Evolutionary conservation across 371 early-diverging fungal species (phyloP), one percentile per base, ranked within the genome.

Genomic region (Lichtheimia ramosa): DNA sequence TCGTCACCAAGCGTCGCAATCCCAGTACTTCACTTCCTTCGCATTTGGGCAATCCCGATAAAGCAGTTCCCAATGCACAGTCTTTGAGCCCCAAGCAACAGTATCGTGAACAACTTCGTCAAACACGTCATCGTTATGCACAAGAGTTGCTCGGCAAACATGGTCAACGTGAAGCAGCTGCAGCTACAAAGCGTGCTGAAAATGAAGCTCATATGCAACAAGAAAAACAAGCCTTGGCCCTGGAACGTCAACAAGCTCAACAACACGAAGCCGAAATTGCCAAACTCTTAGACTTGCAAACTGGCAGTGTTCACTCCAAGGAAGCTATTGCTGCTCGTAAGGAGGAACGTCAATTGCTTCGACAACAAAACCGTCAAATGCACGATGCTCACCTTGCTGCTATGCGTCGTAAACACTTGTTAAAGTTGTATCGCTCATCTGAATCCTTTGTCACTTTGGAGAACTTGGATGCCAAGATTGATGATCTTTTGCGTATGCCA

Each of bases 381-480:
- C 66, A 69, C 28, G 68, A 72, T 49, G 53, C 65, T 43, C 16
- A 10, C 7, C 58, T 66, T 39, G 51, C 70, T 13, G 53, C 63
- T 4, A 56, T 49, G 23, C 63, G 80, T 34, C 66, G 65, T 14
- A 68, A 72, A 54, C 66, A 69, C 34, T 48, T 79, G 20, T 39
- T 70, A 16, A 66, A 74, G 41, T 51, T 79, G 51, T 79, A 79
- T 50, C 20, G 61, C 20, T 49, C 68, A 5, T 61, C 73, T 8
- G 65, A 71, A 3, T 51, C 53, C 40, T 79, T 79, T 64, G 73
- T 79, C 43, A 79, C 80, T 25, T 57, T 73, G 43, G 80, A 79
- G 4, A 79, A 79, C 48, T 60, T 79, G 57, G 80, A 79, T 56
- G 73, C 60, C 13, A 68, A 64, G 40, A 57, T 79, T 5, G 73